Evolutionary conservation across 768 basidiomycete genomes (phyloP).

Genomic region (Suillus occidentalis): DNA sequence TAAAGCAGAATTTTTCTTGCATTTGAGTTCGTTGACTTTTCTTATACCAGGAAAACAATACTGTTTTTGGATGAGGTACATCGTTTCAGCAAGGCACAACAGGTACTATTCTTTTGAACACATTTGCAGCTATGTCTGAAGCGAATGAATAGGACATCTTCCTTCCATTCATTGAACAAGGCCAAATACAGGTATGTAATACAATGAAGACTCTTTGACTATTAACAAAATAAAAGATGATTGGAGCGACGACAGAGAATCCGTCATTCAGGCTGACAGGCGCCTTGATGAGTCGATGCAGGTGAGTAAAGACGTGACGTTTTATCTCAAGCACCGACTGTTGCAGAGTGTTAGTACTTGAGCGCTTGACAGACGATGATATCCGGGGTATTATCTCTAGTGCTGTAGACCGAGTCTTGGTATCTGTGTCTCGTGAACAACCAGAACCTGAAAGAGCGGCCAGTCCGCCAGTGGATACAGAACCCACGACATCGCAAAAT

Average conservation of each 20-base stretch:
- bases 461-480: conserved; percentile 9
- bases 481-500: conserved; percentile 18
- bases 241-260: conserved; percentile 89
- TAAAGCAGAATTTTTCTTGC: conserved; percentile 21
- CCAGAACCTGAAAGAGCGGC: not conserved
- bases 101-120: conserved; percentile 38
- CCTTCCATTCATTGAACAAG: conserved; percentile 78
- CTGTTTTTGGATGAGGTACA: conserved; percentile 87
- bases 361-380: conserved; percentile 64
- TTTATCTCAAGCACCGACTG: conserved; percentile 19
- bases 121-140: conserved; percentile 11
- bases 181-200: conserved; percentile 58
- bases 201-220: conserved; percentile 4
- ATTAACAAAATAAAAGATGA: conserved; percentile 40
- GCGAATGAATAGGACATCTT: conserved; percentile 61
- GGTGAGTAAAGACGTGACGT: conserved; percentile 43
- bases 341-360: conserved; percentile 70
- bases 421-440: conserved; percentile 9
- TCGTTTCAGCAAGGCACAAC: conserved; percentile 71
- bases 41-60: conserved; percentile 55
- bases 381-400: conserved; percentile 57
- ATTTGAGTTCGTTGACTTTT: conserved; percentile 2
- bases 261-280: conserved; percentile 81
- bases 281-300: conserved; percentile 73
- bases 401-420: conserved; percentile 43